Evolutionary conservation across 2,329 filamentous ascomycete genomes (phyloP).

Genomic region (Fusarium sp.): DNA sequence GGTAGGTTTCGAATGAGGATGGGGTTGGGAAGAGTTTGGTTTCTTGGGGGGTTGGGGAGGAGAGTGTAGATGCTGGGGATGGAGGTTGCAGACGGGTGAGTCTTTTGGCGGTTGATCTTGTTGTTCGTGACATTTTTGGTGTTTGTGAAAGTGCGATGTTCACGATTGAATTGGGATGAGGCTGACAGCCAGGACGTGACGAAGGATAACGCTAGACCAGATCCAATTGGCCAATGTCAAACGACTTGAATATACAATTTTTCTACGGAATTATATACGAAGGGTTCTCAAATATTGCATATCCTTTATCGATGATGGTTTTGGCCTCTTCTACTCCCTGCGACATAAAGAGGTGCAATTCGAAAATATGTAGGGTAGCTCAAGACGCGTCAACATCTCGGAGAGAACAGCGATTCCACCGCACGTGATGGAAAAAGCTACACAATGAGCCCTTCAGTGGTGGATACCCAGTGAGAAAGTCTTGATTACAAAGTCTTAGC

Average conservation of each 20-base stretch:
- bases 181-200: neutral
- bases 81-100: neutral
- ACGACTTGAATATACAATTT: accelerated
- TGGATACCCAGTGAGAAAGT: conserved; percentile 17
- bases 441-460: neutral
- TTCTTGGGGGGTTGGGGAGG: neutral
- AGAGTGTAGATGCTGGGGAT: accelerated
- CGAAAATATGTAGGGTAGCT: neutral
- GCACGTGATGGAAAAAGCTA: conserved; percentile 30
- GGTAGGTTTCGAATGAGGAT: conserved; percentile 28
- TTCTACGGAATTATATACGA: no score
- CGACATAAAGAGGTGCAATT: accelerated
- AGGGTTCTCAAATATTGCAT: neutral
- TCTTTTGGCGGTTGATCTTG: conserved; percentile 25
- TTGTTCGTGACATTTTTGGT: conserved; percentile 27
- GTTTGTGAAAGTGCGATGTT: neutral
- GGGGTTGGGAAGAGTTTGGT: conserved; percentile 24
- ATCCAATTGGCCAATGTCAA: neutral
- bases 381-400: neutral
- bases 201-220: neutral
- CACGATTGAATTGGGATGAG: neutral
- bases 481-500: conserved; percentile 3
- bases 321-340: accelerated
- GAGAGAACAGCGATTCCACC: conserved; percentile 31
- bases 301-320: accelerated